Evolutionary conservation across 192 early-diverging fungal species (phyloP).

Genomic region (Linnemannia zychae): DNA sequence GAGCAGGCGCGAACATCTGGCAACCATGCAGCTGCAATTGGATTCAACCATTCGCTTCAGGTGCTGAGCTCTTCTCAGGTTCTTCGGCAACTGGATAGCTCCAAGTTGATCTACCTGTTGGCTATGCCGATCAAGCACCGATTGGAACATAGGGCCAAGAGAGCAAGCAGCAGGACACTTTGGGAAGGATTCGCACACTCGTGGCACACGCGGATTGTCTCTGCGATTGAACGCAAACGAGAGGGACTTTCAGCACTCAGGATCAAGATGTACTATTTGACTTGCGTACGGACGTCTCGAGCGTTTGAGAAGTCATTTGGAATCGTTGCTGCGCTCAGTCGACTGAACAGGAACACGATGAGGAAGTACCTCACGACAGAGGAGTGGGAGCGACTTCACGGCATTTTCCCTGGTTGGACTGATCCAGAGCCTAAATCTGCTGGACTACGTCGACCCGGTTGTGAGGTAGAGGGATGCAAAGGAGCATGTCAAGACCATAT

Average conservation of each 20-base stretch:
- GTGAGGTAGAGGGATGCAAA: constrained; percentile 17
- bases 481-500: constrained; percentile 24
- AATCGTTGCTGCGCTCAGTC: constrained; percentile 26
- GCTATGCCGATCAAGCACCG: constrained; percentile 55
- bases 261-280: constrained; percentile 55
- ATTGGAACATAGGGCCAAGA: constrained; percentile 30
- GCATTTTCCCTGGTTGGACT: background rate
- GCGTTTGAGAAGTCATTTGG: constrained; percentile 45
- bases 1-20: constrained; percentile 48
- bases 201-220: constrained; percentile 43
- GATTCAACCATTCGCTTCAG: constrained; percentile 51
- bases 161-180: constrained; percentile 30
- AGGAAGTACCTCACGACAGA: constrained; percentile 32
- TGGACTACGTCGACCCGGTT: background rate
- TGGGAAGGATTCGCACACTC: constrained; percentile 51
- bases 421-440: constrained; percentile 19
- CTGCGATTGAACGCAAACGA: constrained; percentile 50
- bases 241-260: constrained; percentile 44
- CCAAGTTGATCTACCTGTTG: constrained; percentile 45
- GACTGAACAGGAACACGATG: constrained; percentile 25
- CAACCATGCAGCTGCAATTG: constrained; percentile 57
- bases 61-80: constrained; percentile 33
- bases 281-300: constrained; percentile 45
- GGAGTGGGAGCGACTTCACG: constrained; percentile 28
- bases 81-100: constrained; percentile 39